Conservation (phyloP, 345 rosid species). For the Melastoma malabathricum region DNA sequence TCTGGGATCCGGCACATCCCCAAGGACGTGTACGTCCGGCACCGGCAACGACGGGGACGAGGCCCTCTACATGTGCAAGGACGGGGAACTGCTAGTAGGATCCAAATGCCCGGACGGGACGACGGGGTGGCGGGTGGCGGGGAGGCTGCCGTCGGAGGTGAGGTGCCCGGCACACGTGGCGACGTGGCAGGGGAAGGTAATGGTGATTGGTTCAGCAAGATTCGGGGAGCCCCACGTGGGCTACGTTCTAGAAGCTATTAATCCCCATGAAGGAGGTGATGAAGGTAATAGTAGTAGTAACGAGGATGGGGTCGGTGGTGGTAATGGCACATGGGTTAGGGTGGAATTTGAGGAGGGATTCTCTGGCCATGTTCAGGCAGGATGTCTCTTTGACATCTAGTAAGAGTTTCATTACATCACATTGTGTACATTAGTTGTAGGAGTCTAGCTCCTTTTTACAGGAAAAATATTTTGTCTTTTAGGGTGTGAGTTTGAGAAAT, state of each 20-base stretch:
- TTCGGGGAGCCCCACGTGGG: conserved; percentile 22
- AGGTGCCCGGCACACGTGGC: conserved; percentile 18
- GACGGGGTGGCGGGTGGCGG: conserved; percentile 31
- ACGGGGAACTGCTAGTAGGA: conserved; percentile 21
- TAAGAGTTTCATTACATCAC: no score
- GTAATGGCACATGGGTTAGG: not conserved
- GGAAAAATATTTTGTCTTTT: no score
- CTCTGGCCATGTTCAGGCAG: conserved; percentile 6
- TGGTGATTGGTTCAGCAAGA: conserved; percentile 42
- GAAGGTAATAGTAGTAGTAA: no score
- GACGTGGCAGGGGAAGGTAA: conserved; percentile 26
- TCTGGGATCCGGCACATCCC: conserved; percentile 16
- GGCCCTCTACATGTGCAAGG: conserved; percentile 26
- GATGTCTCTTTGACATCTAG: conserved; percentile 4
- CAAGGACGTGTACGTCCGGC: conserved; percentile 18
- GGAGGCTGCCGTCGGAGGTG: conserved; percentile 44
- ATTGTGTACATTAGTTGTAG: no score
- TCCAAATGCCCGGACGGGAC: not conserved
- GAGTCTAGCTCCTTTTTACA: no score
- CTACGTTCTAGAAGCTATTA: conserved; percentile 15
- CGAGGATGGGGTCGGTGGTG: no score
- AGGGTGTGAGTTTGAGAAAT: no score
- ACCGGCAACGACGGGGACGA: conserved; percentile 8
- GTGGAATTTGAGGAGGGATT: not conserved
- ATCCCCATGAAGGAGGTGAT: no score